A percentile compares a stretch with the other conserved stretches of the same genome.
phyloP scores from a whole-genome alignment of 2,329 filamentous ascomycete species.

The Monilinia aucupariae region DNA sequence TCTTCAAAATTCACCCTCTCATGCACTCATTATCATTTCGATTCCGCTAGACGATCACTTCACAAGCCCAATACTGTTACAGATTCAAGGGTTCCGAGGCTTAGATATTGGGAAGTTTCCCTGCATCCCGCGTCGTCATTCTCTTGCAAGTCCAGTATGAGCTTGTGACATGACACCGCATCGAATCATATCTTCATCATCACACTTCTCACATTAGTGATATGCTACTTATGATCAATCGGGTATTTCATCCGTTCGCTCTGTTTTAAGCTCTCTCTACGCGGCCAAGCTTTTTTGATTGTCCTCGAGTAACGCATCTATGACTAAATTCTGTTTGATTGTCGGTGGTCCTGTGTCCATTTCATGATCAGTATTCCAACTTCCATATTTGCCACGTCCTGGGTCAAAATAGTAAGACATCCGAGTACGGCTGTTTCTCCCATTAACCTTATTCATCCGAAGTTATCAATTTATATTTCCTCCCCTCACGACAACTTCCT shows the following conservation, averaged over 20 bases:
- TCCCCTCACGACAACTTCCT: background rate
- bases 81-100: background rate
- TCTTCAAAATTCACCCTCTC: background rate
- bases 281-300: background rate
- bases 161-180: background rate
- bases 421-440: background rate
- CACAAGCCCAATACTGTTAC: background rate
- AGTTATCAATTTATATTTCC: background rate
- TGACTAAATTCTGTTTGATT: background rate
- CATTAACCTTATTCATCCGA: background rate
- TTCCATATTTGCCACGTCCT: background rate
- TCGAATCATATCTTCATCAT: background rate
- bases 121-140: background rate
- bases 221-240: background rate
- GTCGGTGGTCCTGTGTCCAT: background rate
- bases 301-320: background rate
- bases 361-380: background rate
- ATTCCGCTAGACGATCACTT: background rate
- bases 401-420: background rate
- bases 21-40: background rate
- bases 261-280: background rate
- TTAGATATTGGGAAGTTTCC: slow-evolving; percentile 4
- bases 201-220: background rate
- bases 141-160: background rate
- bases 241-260: background rate